phyloP scores from a whole-genome alignment of 2,329 filamentous ascomycete genomes.

The Fusarium sp. region DNA sequence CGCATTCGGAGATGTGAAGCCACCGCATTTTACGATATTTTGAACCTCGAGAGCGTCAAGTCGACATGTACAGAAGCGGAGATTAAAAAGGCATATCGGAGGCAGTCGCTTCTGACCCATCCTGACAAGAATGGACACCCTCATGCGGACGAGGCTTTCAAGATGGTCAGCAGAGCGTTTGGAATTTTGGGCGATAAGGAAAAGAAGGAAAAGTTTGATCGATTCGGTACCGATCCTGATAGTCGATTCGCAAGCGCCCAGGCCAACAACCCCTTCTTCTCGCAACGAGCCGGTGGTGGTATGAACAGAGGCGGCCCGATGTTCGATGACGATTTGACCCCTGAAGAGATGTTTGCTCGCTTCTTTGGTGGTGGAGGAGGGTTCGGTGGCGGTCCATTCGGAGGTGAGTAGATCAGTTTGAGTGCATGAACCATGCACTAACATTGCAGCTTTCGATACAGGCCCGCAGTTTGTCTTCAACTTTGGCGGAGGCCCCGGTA shows the following conservation, averaged over 20 bases:
- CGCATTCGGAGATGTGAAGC: constrained; percentile 86
- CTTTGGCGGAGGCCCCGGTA: constrained; percentile 88
- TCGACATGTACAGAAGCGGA: constrained; percentile 80
- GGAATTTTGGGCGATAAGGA: constrained; percentile 93
- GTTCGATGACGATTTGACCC: constrained; percentile 93
- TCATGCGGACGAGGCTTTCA: constrained; percentile 97
- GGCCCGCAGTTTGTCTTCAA: constrained; percentile 96
- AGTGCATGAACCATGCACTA: constrained; percentile 24
- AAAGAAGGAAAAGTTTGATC: constrained; percentile 86
- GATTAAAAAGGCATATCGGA: constrained; percentile 98
- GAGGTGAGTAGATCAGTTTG: constrained; percentile 48
- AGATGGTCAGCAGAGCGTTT: constrained; percentile 95
- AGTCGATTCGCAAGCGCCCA: constrained; percentile 79
- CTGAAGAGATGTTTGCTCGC: constrained; percentile 95
- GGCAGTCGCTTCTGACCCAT: constrained; percentile 92
- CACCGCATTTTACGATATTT: constrained; percentile 96
- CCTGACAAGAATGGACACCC: constrained; percentile 99
- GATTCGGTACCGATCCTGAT: constrained; percentile 92
- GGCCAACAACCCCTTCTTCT: constrained; percentile 74
- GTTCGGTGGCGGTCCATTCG: constrained; percentile 71
- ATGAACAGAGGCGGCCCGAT: constrained; percentile 68
- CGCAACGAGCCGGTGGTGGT: constrained; percentile 57
- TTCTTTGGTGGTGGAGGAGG: constrained; percentile 88
- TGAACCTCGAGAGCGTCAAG: constrained; percentile 76
- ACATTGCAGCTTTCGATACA: constrained; percentile 71